Conservation (phyloP, 2,329 filamentous ascomycete genomes). For the Emmonsiellopsis sp. region DNA sequence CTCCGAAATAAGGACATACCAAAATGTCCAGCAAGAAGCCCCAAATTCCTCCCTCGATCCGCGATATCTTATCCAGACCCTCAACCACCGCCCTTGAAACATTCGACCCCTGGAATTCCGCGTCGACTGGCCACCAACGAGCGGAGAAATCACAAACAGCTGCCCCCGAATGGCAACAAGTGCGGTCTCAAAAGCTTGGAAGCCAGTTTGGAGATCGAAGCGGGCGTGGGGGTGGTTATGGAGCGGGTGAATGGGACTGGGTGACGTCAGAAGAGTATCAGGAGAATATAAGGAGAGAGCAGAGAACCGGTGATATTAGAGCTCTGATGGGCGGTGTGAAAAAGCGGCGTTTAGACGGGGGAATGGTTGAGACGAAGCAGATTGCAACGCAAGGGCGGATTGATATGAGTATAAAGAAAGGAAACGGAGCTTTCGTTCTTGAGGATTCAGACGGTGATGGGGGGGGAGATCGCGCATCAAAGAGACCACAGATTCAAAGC, state of each 20-base stretch:
- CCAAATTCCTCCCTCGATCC: conserved; percentile 15
- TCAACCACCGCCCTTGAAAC: conserved; percentile 14
- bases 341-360: conserved; percentile 27
- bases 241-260: conserved; percentile 44
- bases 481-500: neutral
- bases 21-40: conserved; percentile 12
- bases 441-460: neutral
- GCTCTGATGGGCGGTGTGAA: conserved; percentile 40
- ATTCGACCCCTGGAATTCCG: conserved; percentile 14
- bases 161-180: conserved; percentile 13
- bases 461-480: too few species aligned
- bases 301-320: conserved; percentile 33
- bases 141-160: conserved; percentile 12
- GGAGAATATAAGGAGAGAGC: conserved; percentile 16
- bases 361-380: conserved; percentile 11
- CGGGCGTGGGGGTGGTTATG: conserved; percentile 31
- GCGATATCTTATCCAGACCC: conserved; percentile 14
- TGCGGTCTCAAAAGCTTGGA: conserved; percentile 9
- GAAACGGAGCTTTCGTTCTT: neutral
- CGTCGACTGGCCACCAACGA: conserved; percentile 15
- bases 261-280: conserved; percentile 14
- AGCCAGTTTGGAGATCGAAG: conserved; percentile 9
- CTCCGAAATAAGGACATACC: neutral
- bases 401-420: conserved; percentile 7
- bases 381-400: neutral